Conservation (phyloP, 257 asterid genomes). For the Eucommia ulmoides region DNA sequence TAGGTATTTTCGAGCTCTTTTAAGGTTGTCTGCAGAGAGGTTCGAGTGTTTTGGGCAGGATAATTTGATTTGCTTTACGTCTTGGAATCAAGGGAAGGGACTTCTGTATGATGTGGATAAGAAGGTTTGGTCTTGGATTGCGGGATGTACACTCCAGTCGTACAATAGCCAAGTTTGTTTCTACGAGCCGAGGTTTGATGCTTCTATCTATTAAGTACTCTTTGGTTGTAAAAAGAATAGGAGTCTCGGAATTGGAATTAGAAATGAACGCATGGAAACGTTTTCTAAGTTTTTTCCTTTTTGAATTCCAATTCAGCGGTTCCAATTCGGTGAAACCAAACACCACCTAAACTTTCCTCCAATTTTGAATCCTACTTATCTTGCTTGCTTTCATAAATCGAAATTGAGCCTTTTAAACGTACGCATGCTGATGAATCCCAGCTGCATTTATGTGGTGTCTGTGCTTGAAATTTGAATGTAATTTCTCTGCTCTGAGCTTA, state of each 20-base stretch:
- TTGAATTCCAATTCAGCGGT: neutral
- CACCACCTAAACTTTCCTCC: neutral
- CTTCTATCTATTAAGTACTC: slow-evolving; percentile 42
- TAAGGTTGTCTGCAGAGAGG: slow-evolving; percentile 90
- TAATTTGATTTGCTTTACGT: slow-evolving; percentile 86
- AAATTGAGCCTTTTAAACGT: too few relatives aligned
- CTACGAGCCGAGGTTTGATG: slow-evolving; percentile 97
- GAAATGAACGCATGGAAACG: too few relatives aligned
- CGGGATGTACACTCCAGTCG: slow-evolving; percentile 89
- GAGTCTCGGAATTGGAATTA: too few relatives aligned
- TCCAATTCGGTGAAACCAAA: neutral
- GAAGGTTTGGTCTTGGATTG: slow-evolving; percentile 94
- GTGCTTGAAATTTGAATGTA: too few relatives aligned
- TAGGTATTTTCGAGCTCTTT: slow-evolving; percentile 76
- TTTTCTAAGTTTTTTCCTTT: slow-evolving; percentile 4
- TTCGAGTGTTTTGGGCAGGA: slow-evolving; percentile 98
- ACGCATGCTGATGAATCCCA: too few relatives aligned
- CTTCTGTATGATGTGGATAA: slow-evolving; percentile 89
- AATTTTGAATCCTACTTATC: neutral
- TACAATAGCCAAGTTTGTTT: slow-evolving; percentile 92
- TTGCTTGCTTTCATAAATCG: neutral
- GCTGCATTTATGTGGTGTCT: too few relatives aligned
- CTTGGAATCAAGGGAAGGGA: slow-evolving; percentile 97
- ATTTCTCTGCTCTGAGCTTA: too few relatives aligned
- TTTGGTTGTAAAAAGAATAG: too few relatives aligned